Evolutionary conservation across 2,329 filamentous ascomycete genomes (phyloP).

Genomic region (Cercospora brassicicola): DNA sequence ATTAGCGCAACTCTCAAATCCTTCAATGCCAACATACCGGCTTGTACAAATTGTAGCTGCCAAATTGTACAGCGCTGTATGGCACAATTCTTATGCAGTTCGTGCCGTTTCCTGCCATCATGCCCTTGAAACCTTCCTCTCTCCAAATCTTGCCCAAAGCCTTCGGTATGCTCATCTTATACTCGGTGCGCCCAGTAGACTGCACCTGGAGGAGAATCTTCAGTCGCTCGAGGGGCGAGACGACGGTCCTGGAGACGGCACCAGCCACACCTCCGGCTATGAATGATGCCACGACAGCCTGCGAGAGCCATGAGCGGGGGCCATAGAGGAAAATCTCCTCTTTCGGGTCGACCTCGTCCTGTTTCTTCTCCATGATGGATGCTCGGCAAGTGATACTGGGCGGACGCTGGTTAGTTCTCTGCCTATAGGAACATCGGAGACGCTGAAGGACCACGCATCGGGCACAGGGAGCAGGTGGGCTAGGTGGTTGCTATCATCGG

Average conservation of each 20-base stretch:
- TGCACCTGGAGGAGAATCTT: constrained; percentile 99
- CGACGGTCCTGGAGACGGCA: constrained; percentile 94
- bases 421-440: not conserved
- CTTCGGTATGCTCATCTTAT: constrained; percentile 86
- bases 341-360: not conserved
- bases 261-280: constrained; percentile 91
- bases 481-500: constrained; percentile 4
- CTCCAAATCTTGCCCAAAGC: constrained; percentile 92
- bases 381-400: not conserved
- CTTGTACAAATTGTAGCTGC: constrained; percentile 97
- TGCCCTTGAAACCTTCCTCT: constrained; percentile 94
- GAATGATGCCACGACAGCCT: constrained; percentile 87
- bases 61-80: constrained; percentile 97
- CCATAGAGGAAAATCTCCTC: constrained; percentile 5
- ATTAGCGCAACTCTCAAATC: not conserved
- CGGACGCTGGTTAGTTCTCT: not conserved
- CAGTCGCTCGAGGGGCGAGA: constrained; percentile 89
- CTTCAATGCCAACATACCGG: constrained; percentile 60
- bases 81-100: constrained; percentile 98
- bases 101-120: constrained; percentile 96
- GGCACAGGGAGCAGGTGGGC: not conserved
- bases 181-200: constrained; percentile 84
- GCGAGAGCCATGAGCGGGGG: constrained; percentile 56
- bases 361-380: constrained; percentile 1
- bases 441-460: not conserved